Base-by-base conservation (phyloP, 1,139 yeast genomes). In the Ogataea hybrid region DNA sequence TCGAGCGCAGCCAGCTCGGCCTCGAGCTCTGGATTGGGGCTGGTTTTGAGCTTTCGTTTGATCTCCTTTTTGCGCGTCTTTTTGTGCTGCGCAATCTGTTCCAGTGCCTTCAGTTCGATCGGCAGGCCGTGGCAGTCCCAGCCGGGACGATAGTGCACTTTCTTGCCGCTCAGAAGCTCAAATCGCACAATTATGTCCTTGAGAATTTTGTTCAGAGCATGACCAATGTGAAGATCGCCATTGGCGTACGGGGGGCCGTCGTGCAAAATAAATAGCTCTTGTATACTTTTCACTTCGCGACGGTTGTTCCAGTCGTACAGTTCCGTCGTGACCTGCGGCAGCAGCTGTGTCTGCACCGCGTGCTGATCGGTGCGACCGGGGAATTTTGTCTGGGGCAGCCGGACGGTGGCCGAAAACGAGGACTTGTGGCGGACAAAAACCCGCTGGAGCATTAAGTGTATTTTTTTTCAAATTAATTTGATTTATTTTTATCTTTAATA, bases 91-190 rank as follows among this genome's bases (percentile, higher is more conserved):
- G 45, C 49, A 25, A 67, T 50, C 32, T 71, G 68, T 44, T 77
- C 78, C 31, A 86, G 64, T 0, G 95, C 95, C 54, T 88, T 88
- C 62, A 87, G 70, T 62, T 92, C 99, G 49, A 92, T 92, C 1
- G 99, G 99, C 25, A 92, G 68, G 0, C 99, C 99, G 66, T 92
- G 99, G 58, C 98, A 92, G 62, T 92, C 99, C 97, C 98, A 92
- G 1, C 99, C 99, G 0, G 97, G 97, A 35, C 74, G 73, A 58
- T 87, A 92, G 42, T 74, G 69, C 5, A 92, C 77, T 35, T 71
- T 70, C 48, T 77, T 74, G 18, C 89, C 84, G 33, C 70, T 64
- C 36, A 84, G 63, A 31, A 90, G 66, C 56, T 87, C 81, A 54
- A 71, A 82, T 40, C 99, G 69, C 50, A 79, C 79, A 42, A 90